Evolutionary conservation across 805 yeast genomes (phyloP).

Genomic region (Kazachstania psychrophila): DNA sequence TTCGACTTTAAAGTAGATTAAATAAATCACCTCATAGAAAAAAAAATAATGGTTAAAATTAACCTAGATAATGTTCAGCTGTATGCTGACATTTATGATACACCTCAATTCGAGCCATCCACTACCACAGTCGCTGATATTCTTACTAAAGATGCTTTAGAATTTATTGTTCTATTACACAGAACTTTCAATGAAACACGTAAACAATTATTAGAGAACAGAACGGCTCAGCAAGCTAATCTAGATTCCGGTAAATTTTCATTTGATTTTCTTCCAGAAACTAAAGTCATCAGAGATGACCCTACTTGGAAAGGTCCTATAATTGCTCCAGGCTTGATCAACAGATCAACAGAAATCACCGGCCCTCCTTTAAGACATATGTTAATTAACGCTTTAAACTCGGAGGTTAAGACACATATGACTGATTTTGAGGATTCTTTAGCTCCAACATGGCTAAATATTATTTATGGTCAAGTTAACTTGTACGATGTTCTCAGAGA

Average conservation of each 20-base stretch:
- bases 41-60: conserved; percentile 16
- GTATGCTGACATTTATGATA: conserved; percentile 26
- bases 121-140: conserved; percentile 33
- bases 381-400: conserved; percentile 74
- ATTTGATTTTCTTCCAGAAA: conserved; percentile 59
- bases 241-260: conserved; percentile 52
- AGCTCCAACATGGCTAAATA: conserved; percentile 75
- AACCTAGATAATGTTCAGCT: conserved; percentile 30
- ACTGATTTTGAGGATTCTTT: conserved; percentile 80
- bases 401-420: conserved; percentile 74
- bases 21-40: no score
- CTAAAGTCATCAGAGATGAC: conserved; percentile 58
- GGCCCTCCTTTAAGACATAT: conserved; percentile 81
- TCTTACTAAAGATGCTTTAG: conserved; percentile 41
- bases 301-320: conserved; percentile 69
- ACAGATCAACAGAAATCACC: conserved; percentile 73
- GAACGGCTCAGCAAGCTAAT: conserved; percentile 50
- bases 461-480: conserved; percentile 75
- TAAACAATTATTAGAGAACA: conserved; percentile 47
- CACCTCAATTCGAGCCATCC: conserved; percentile 29
- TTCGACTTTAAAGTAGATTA: no score
- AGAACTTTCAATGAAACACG: conserved; percentile 60
- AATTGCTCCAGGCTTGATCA: conserved; percentile 61
- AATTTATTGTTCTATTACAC: conserved; percentile 63
- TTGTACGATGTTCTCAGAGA: conserved; percentile 67